Evolutionary conservation across 441 rosid genomes (phyloP).

Genomic region (Brassica balearica): DNA sequence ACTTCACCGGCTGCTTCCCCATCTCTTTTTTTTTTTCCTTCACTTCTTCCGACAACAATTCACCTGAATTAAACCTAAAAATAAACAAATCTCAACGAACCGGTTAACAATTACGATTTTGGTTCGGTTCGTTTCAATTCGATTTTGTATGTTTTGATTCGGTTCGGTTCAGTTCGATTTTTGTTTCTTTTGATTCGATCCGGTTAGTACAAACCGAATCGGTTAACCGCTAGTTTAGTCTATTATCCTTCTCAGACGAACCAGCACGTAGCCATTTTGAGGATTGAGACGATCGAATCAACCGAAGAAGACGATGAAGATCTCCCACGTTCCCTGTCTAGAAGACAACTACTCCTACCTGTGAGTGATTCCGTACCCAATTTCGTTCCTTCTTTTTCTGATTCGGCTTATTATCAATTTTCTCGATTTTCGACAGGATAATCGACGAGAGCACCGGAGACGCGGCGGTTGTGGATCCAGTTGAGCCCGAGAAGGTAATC

Average conservation of each 20-base stretch:
- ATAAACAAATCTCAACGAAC: background rate
- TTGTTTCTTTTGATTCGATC: background rate
- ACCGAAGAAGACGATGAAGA: constrained; percentile 55
- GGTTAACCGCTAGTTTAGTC: no score
- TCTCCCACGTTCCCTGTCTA: constrained; percentile 74
- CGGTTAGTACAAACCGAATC: constrained; percentile 8
- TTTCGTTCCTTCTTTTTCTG: background rate
- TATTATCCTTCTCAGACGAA: no score
- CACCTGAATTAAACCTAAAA: constrained; percentile 30
- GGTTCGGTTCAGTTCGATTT: no score
- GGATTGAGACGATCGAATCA: background rate
- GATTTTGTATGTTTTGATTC: no score
- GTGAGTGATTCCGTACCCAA: no score
- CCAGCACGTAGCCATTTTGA: no score
- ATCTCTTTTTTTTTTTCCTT: constrained; percentile 44
- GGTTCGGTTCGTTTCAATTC: background rate
- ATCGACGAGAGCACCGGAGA: constrained; percentile 80
- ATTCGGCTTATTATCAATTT: background rate
- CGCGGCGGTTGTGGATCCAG: constrained; percentile 97
- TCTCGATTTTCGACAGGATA: constrained; percentile 48
- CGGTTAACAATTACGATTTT: background rate
- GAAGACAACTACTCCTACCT: constrained; percentile 69
- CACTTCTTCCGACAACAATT: constrained; percentile 20
- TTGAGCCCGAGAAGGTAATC: constrained; percentile 75
- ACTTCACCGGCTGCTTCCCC: constrained; percentile 90